A percentile compares a stretch with the other conserved stretches of the same genome.
These are phyloP conservation scores for Themeda triandra DNA, from an alignment of 176 grass and related monocot genomes.

Conservation along the genomic window DNA sequence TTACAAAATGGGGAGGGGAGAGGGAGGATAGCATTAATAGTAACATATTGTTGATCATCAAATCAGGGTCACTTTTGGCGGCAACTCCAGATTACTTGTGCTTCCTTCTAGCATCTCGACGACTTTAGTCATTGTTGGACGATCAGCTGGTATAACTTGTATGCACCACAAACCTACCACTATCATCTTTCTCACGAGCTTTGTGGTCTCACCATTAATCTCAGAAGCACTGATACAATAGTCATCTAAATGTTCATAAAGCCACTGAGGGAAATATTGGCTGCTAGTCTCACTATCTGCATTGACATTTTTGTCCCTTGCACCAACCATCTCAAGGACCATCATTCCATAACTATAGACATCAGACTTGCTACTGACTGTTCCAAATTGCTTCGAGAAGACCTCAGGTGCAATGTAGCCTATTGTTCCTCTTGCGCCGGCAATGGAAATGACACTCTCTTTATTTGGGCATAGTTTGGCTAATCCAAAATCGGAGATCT, in stretches of 20 bases:
- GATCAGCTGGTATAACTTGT: slow-evolving; percentile 6
- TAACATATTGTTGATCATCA: not conserved
- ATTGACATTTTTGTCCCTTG: slow-evolving; percentile 10
- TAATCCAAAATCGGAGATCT: slow-evolving; percentile 24
- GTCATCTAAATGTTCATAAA: slow-evolving; percentile 36
- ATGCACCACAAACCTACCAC: slow-evolving; percentile 54
- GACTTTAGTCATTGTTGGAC: slow-evolving; percentile 47
- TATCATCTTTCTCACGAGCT: slow-evolving; percentile 41
- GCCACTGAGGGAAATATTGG: slow-evolving; percentile 40
- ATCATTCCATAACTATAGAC: slow-evolving; percentile 54
- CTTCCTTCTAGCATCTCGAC: slow-evolving; percentile 54
- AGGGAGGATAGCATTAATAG: no score
- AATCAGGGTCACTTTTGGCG: slow-evolving; percentile 1
- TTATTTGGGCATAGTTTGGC: slow-evolving; percentile 11
- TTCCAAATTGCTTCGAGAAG: slow-evolving; percentile 31
- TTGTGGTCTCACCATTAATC: slow-evolving; percentile 7
- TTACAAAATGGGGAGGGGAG: no score
- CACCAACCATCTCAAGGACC: slow-evolving; percentile 46
- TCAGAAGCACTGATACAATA: slow-evolving; percentile 12
- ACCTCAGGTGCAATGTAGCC: slow-evolving; percentile 35
- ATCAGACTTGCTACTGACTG: slow-evolving; percentile 29
- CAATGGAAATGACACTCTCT: slow-evolving; percentile 22
- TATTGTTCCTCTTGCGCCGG: slow-evolving; percentile 33
- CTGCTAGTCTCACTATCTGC: not conserved
- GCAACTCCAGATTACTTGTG: slow-evolving; percentile 11